Conservation (phyloP, 2,329 filamentous ascomycete genomes). For the Meredithiella fracta region DNA sequence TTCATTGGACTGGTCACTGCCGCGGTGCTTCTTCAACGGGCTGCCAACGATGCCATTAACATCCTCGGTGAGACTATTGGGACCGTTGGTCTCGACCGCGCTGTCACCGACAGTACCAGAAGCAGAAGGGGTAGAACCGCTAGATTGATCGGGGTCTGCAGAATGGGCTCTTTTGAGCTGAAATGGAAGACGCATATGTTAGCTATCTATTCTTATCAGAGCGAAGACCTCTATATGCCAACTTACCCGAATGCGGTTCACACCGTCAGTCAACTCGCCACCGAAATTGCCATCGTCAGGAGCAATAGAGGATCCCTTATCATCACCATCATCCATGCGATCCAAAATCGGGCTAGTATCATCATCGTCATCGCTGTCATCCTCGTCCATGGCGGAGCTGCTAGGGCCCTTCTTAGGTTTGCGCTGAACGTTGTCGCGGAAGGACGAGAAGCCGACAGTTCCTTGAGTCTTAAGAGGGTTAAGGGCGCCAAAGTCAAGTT, state of each 20-base stretch:
- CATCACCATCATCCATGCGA: constrained; percentile 49
- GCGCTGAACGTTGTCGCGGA: constrained; percentile 53
- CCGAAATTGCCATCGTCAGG: constrained; percentile 57
- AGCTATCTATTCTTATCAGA: background rate
- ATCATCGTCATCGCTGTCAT: constrained; percentile 64
- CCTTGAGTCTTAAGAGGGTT: constrained; percentile 73
- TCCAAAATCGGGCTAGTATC: constrained; percentile 45
- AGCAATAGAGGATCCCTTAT: constrained; percentile 43
- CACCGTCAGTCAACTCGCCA: constrained; percentile 62
- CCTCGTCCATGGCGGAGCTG: constrained; percentile 45
- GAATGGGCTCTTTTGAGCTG: constrained; percentile 72
- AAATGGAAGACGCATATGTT: background rate
- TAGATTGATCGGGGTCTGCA: constrained; percentile 39
- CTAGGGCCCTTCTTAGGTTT: constrained; percentile 47
- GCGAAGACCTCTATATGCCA: constrained; percentile 11
- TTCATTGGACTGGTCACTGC: constrained; percentile 26
- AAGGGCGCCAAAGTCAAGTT: constrained; percentile 71
- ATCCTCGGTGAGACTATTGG: constrained; percentile 11
- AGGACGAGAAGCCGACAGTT: constrained; percentile 77
- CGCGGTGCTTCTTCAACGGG: constrained; percentile 59
- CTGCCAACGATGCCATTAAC: constrained; percentile 35
- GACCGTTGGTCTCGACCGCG: constrained; percentile 11
- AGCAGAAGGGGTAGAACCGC: constrained; percentile 26
- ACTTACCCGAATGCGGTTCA: constrained; percentile 64
- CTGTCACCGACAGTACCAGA: constrained; percentile 17